Evolutionary conservation across 2,329 filamentous ascomycete species (phyloP).

Genomic region (Diaporthe aspalathi): DNA sequence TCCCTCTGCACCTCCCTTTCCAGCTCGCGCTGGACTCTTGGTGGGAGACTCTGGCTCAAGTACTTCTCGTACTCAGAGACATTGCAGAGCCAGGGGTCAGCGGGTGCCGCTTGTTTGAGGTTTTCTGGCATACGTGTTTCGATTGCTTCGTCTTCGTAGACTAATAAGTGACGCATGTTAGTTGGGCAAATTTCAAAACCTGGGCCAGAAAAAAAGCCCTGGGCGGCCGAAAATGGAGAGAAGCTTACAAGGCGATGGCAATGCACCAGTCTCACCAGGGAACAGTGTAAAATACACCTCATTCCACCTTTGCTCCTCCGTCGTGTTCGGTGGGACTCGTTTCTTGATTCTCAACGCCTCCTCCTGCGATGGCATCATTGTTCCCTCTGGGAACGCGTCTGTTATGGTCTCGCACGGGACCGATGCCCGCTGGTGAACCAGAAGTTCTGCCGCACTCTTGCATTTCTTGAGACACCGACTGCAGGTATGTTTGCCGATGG

Average conservation of each 20-base stretch:
- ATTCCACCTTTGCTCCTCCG: conserved; percentile 39
- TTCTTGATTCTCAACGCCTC: conserved; percentile 38
- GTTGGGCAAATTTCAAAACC: background rate
- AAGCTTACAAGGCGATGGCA: conserved; percentile 39
- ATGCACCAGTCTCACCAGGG: conserved; percentile 23
- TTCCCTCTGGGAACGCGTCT: conserved; percentile 39
- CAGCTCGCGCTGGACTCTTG: conserved; percentile 38
- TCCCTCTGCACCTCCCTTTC: conserved; percentile 38
- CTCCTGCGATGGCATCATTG: conserved; percentile 39
- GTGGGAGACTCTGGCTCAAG: conserved; percentile 35
- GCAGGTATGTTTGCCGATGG: conserved; percentile 40
- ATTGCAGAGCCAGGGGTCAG: conserved; percentile 36
- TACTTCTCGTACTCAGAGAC: conserved; percentile 39
- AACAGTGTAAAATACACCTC: conserved; percentile 39
- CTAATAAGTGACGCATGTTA: conserved; percentile 10
- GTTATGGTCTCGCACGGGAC: conserved; percentile 37
- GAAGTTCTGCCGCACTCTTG: conserved; percentile 38
- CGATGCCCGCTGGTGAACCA: conserved; percentile 37
- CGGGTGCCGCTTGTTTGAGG: background rate
- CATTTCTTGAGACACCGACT: conserved; percentile 38
- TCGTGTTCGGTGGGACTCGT: conserved; percentile 37
- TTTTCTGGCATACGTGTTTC: background rate
- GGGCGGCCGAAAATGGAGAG: too few species aligned
- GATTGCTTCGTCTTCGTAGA: conserved; percentile 35
- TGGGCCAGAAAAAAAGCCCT: too few species aligned